A percentile compares a stretch with the other conserved stretches of the same genome.
phyloP scores from a whole-genome alignment of 1,284 basidiomycete species.

The Boletus hoseneyae region DNA sequence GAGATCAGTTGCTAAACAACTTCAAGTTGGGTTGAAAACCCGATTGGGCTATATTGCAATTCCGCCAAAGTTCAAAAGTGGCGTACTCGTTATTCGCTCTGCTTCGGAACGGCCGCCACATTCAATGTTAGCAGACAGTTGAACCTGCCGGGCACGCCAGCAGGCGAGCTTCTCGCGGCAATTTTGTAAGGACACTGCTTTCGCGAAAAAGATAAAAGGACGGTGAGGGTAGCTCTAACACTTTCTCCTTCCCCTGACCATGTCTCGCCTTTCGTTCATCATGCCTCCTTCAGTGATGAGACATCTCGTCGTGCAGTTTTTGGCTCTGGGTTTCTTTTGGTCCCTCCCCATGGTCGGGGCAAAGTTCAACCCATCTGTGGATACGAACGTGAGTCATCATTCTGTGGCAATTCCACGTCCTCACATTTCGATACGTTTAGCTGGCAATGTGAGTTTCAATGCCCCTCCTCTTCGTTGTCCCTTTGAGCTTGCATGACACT shows the following conservation, averaged over 20 bases:
- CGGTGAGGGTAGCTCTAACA: not conserved
- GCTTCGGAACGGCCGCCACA: no score
- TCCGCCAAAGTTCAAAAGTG: no score
- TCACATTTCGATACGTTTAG: slow-evolving; percentile 8
- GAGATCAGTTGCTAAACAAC: no score
- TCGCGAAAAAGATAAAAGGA: slow-evolving; percentile 17
- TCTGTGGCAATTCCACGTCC: not conserved
- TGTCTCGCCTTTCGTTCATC: not conserved
- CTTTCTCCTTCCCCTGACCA: not conserved
- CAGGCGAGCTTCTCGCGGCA: no score
- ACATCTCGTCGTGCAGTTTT: not conserved
- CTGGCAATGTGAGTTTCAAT: slow-evolving; percentile 22
- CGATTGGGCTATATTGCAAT: no score
- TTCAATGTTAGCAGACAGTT: no score
- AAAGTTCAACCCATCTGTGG: slow-evolving; percentile 19
- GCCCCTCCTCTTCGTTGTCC: not conserved
- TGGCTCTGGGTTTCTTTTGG: slow-evolving; percentile 1
- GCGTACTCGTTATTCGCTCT: no score
- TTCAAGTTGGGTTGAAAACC: no score
- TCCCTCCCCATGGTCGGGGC: slow-evolving; percentile 8
- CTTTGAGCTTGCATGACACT: not conserved
- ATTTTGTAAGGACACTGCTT: not conserved
- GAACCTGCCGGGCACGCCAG: no score
- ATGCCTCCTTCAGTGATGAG: not conserved
- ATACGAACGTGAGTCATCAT: slow-evolving; percentile 27